Evolutionary conservation across 2,329 filamentous ascomycete genomes (phyloP).

Genomic region (Rhynchosporium agropyri): DNA sequence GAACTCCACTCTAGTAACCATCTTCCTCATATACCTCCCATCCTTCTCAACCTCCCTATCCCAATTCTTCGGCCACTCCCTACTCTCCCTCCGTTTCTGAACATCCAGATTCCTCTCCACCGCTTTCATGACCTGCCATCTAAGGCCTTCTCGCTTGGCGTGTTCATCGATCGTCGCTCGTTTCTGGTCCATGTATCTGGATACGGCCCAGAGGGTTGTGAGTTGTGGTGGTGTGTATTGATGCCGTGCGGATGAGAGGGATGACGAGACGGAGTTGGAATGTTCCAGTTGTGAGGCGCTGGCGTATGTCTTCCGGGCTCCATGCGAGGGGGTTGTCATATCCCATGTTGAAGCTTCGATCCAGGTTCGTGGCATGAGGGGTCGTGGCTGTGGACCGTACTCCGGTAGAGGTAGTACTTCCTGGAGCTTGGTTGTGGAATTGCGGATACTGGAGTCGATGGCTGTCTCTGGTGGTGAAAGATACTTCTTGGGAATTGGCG

Average conservation of each 20-base stretch:
- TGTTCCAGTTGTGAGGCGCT: not conserved
- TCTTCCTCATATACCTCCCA: conserved; percentile 8
- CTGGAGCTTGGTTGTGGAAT: not conserved
- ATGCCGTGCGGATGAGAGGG: not conserved
- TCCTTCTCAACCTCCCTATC: not conserved
- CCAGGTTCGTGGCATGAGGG: conserved; percentile 4
- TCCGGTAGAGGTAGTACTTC: not conserved
- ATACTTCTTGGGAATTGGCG: conserved; percentile 2
- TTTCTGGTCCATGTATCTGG: not conserved
- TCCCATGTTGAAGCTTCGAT: conserved; percentile 2
- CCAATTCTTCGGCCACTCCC: conserved; percentile 1
- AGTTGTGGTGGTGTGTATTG: not conserved
- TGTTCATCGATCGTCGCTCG: not conserved
- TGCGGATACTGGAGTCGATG: not conserved
- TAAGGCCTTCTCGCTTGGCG: not conserved
- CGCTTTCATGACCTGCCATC: conserved; percentile 10
- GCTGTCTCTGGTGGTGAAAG: not conserved
- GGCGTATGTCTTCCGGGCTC: not conserved
- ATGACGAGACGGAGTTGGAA: not conserved
- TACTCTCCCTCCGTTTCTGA: not conserved
- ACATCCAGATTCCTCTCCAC: conserved; percentile 3
- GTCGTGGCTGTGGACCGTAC: not conserved
- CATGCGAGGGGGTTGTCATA: not conserved
- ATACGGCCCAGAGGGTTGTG: not conserved
- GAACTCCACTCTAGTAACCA: not conserved